Conservation (phyloP, 116 monocot genomes). For the Posidonia oceanica region DNA sequence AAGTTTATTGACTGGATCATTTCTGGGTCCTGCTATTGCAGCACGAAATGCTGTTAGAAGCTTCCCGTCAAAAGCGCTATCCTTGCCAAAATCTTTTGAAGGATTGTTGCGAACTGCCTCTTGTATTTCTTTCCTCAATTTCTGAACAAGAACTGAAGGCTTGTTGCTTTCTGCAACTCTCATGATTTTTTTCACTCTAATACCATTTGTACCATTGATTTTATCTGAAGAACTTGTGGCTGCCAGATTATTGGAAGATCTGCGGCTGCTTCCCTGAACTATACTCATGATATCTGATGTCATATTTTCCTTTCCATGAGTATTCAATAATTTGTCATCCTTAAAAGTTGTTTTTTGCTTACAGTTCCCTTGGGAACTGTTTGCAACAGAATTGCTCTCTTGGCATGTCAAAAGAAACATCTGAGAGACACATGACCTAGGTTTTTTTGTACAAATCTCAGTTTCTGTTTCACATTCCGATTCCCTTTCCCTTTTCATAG, state of each 20-base stretch:
- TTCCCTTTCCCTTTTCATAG: constrained; percentile 21
- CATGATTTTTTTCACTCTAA: constrained; percentile 91
- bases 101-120: constrained; percentile 36
- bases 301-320: constrained; percentile 9
- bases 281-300: constrained; percentile 70
- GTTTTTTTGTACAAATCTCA: constrained; percentile 26
- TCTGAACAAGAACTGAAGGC: constrained; percentile 49
- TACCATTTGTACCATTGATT: constrained; percentile 26
- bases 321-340: constrained; percentile 5
- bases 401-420: not conserved
- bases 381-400: constrained; percentile 5
- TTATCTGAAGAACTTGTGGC: constrained; percentile 11
- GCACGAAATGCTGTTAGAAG: constrained; percentile 76
- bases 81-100: constrained; percentile 22
- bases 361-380: constrained; percentile 9
- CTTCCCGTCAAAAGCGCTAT: constrained; percentile 44
- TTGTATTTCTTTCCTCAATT: constrained; percentile 67
- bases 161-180: constrained; percentile 36
- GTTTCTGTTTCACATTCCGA: constrained; percentile 9
- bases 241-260: constrained; percentile 4
- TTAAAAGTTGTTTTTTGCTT: constrained; percentile 6
- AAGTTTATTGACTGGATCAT: constrained; percentile 16
- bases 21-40: constrained; percentile 44
- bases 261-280: constrained; percentile 29
- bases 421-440: constrained; percentile 19